These are phyloP conservation scores for Daldinia decipiens DNA, from an alignment of 495 filamentous ascomycete species.

Conservation along the genomic window DNA sequence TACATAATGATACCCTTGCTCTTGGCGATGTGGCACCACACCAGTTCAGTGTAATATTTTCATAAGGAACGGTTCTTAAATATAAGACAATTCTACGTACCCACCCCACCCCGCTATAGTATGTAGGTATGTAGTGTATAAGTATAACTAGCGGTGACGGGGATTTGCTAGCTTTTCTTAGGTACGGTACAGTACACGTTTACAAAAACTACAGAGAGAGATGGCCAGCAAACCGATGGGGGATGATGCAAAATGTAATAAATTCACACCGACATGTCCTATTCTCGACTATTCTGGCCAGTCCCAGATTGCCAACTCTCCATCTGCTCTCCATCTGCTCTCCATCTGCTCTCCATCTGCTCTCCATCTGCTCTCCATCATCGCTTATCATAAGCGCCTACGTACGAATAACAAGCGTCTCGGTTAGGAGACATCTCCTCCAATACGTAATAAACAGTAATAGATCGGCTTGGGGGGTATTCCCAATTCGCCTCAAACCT, in stretches of 20 bases:
- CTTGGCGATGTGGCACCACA: too few species aligned
- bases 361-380: too few species aligned
- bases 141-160: slow-evolving; percentile 40
- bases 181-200: slow-evolving; percentile 12
- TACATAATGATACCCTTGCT: too few species aligned
- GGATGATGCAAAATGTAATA: slow-evolving; percentile 12
- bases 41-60: too few species aligned
- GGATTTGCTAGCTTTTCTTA: slow-evolving; percentile 13
- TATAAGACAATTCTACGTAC: too few species aligned
- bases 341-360: too few species aligned
- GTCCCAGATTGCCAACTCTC: slow-evolving; percentile 11
- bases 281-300: slow-evolving; percentile 14
- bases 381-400: slow-evolving; percentile 5
- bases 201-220: slow-evolving; percentile 3
- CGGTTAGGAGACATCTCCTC: slow-evolving; percentile 11
- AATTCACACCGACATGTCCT: slow-evolving; percentile 31
- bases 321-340: too few species aligned
- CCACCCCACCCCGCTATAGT: too few species aligned
- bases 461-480: slow-evolving; percentile 12
- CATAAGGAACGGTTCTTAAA: too few species aligned
- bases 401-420: slow-evolving; percentile 8
- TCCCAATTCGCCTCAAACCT: slow-evolving; percentile 21
- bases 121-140: too few species aligned
- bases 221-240: slow-evolving; percentile 14
- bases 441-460: slow-evolving; percentile 33